Percentiles rank a stretch among this genome's conserved stretches.
These are phyloP conservation scores for Hypoxylon cercidicola DNA, from an alignment of 495 filamentous ascomycete species.

Conservation along the genomic window DNA sequence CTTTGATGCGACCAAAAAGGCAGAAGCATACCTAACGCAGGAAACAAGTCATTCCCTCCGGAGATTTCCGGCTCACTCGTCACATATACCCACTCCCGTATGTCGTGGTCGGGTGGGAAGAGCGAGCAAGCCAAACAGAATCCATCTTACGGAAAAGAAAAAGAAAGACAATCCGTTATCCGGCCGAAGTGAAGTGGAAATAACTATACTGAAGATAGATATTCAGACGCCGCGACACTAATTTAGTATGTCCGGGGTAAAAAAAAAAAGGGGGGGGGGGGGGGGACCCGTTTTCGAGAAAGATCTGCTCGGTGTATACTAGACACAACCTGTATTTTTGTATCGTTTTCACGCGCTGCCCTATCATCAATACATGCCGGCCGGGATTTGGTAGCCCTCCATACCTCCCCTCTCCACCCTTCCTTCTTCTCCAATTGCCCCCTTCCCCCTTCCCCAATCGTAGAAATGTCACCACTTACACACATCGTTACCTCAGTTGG, in stretches of 20 bases:
- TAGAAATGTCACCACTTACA: too few species aligned
- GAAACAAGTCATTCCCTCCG: slow-evolving; percentile 12
- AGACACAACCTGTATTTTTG: too few species aligned
- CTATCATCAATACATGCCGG: slow-evolving; percentile 42
- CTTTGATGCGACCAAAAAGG: slow-evolving; percentile 26
- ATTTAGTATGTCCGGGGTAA: slow-evolving; percentile 21
- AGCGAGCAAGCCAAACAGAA: neutral
- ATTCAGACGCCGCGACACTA: slow-evolving; percentile 32
- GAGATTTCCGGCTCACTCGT: slow-evolving; percentile 22
- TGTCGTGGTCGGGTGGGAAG: slow-evolving; percentile 15
- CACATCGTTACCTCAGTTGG: too few species aligned
- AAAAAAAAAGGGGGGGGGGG: slow-evolving; percentile 9
- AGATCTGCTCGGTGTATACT: slow-evolving; percentile 34
- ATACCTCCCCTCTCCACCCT: neutral
- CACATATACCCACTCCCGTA: neutral
- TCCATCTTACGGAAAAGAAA: neutral
- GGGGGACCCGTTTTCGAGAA: slow-evolving; percentile 27
- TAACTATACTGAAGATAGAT: neutral
- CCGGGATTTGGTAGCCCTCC: slow-evolving; percentile 36
- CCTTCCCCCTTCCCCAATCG: too few species aligned
- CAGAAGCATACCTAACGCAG: neutral
- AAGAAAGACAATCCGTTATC: slow-evolving; percentile 4
- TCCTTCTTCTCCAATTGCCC: slow-evolving; percentile 4
- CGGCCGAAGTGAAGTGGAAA: too few species aligned
- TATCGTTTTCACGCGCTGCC: slow-evolving; percentile 23